These are phyloP conservation scores for Candida taoyuanica DNA, from an alignment of 805 yeast genomes.

Conservation along the genomic window DNA sequence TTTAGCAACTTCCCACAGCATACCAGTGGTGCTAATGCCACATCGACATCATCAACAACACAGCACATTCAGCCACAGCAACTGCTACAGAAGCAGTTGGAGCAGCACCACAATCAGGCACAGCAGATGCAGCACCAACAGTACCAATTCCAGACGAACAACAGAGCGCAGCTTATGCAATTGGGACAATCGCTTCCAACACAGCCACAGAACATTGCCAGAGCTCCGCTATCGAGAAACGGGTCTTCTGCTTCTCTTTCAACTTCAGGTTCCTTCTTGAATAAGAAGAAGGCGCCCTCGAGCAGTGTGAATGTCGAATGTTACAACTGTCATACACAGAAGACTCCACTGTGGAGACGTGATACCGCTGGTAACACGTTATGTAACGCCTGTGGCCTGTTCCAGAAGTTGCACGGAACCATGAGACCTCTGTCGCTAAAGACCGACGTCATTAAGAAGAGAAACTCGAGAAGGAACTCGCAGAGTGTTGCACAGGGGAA, in stretches of 20 bases:
- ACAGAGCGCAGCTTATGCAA: conserved; percentile 3
- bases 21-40: conserved; percentile 1
- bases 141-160: background rate
- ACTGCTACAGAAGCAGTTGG: conserved; percentile 12
- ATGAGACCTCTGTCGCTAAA: conserved; percentile 85
- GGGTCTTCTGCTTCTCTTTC: conserved; percentile 18
- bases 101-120: conserved; percentile 7
- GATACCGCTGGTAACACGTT: conserved; percentile 86
- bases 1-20: background rate
- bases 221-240: conserved; percentile 7
- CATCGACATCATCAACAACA: conserved; percentile 1
- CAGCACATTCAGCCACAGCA: conserved; percentile 17
- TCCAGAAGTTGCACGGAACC: conserved; percentile 86
- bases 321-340: conserved; percentile 82
- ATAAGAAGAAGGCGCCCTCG: conserved; percentile 24
- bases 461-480: conserved; percentile 36
- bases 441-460: conserved; percentile 86
- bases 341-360: conserved; percentile 93
- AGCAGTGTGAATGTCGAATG: conserved; percentile 40
- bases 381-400: conserved; percentile 94
- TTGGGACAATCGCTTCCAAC: conserved; percentile 14
- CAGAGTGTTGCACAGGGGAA: conserved; percentile 12
- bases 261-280: conserved; percentile 17
- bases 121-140: conserved; percentile 3
- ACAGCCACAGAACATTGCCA: conserved; percentile 5